These are phyloP conservation scores for Malania oleifera DNA, from an alignment of 164 flowering plant genomes.

Conservation along the genomic window DNA sequence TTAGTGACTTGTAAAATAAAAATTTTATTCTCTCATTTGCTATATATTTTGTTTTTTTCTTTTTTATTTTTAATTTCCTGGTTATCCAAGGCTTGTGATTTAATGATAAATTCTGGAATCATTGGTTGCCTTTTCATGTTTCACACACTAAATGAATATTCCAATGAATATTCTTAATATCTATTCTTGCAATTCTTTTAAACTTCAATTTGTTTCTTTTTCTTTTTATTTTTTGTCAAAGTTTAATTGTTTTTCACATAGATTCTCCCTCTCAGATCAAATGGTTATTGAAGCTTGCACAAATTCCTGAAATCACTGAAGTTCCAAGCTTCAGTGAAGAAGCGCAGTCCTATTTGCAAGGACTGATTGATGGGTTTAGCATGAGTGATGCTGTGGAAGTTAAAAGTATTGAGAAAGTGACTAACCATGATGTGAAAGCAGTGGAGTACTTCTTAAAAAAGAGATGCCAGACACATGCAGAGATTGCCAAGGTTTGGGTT, in stretches of 20 bases:
- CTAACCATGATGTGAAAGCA: constrained; percentile 99
- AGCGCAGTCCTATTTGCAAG: constrained; percentile 52
- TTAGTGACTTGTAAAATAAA: too few relatives aligned
- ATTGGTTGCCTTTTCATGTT: too few relatives aligned
- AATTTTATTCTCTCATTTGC: too few relatives aligned
- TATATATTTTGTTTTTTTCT: too few relatives aligned
- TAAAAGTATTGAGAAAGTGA: constrained; percentile 76
- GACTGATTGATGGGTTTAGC: constrained; percentile 52
- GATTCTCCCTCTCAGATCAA: constrained; percentile 47
- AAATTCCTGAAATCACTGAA: constrained; percentile 72
- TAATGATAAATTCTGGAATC: too few relatives aligned
- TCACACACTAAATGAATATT: too few relatives aligned
- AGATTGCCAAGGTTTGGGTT: constrained; percentile 66
- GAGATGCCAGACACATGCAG: constrained; percentile 74
- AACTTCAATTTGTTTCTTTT: not conserved
- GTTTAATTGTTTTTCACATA: not conserved
- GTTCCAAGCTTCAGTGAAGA: constrained; percentile 77
- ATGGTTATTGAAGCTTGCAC: constrained; percentile 87
- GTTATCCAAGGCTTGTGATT: too few relatives aligned
- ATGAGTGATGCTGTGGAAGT: constrained; percentile 72
- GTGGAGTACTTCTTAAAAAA: constrained; percentile 88
- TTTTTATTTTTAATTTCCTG: too few relatives aligned
- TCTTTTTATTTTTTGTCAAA: not conserved
- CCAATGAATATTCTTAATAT: too few relatives aligned
- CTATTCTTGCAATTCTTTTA: not conserved